phyloP scores from a whole-genome alignment of 345 rosid genomes.

The Trapa incisa region DNA sequence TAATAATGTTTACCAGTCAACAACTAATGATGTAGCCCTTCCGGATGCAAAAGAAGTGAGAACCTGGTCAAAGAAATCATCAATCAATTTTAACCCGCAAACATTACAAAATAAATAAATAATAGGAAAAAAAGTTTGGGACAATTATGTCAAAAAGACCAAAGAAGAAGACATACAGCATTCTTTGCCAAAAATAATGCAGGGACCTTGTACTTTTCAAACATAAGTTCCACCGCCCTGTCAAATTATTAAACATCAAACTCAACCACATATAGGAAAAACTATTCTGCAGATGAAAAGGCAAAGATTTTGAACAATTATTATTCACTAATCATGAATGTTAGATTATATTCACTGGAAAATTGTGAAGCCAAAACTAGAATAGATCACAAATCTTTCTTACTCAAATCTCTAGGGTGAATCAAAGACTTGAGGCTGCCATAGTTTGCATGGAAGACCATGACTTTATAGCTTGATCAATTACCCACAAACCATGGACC shows the following conservation, averaged over 20 bases:
- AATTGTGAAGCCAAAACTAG: not conserved
- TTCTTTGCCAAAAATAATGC: constrained; percentile 98
- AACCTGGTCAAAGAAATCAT: constrained; percentile 44
- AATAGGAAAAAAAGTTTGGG: not conserved
- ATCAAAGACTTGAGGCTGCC: not conserved
- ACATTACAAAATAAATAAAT: not conserved
- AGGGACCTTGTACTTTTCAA: constrained; percentile 90
- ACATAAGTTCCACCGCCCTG: constrained; percentile 94
- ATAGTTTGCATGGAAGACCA: not conserved
- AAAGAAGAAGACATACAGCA: constrained; percentile 47
- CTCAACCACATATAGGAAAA: not conserved
- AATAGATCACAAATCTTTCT: not conserved
- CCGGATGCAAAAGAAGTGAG: constrained; percentile 98
- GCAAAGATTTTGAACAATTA: not conserved
- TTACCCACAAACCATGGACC: not conserved
- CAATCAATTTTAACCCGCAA: not conserved
- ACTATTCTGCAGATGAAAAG: not conserved
- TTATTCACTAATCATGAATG: not conserved
- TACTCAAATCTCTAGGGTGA: not conserved
- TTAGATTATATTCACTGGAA: not conserved
- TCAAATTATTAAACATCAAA: constrained; percentile 11
- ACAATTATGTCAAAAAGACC: not conserved
- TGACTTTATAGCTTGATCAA: not conserved
- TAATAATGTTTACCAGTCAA: constrained; percentile 51
- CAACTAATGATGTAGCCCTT: constrained; percentile 94